A percentile compares a stretch with the other conserved stretches of the same genome.
Conservation (phyloP, 1,139 yeast species). For the Magnusiomyces sp. region DNA sequence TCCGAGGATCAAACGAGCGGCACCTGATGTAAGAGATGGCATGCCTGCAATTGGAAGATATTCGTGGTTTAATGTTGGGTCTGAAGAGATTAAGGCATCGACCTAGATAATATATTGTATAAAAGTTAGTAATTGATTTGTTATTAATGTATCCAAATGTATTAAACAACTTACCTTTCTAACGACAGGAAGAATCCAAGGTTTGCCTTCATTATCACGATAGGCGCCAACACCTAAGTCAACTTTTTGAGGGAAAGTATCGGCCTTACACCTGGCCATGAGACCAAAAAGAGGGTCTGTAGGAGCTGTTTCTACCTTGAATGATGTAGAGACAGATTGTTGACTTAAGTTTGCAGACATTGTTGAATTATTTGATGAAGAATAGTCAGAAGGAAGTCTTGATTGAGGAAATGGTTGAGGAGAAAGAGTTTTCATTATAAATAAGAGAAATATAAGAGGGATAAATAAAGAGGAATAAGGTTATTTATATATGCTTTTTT, state of each 20-base stretch:
- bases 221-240: constrained; percentile 92
- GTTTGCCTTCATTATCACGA: constrained; percentile 74
- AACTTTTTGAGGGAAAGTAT: constrained; percentile 47
- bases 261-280: constrained; percentile 62
- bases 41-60: constrained; percentile 79
- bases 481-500: too few relatives aligned
- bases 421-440: background rate
- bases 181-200: constrained; percentile 84
- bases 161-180: constrained; percentile 34
- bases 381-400: background rate
- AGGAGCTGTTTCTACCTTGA: constrained; percentile 28
- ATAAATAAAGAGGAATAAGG: too few relatives aligned
- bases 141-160: background rate
- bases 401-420: background rate
- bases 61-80: constrained; percentile 77
- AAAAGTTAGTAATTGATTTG: background rate
- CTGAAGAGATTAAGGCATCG: constrained; percentile 47
- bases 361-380: too few relatives aligned
- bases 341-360: background rate
- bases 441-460: too few relatives aligned
- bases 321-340: too few relatives aligned
- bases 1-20: constrained; percentile 78
- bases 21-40: constrained; percentile 57
- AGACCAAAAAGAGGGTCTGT: constrained; percentile 57
- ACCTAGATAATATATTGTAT: constrained; percentile 7